A percentile compares a stretch with the other conserved stretches of the same genome.
Conservation (phyloP, 2,329 filamentous ascomycete genomes). For the Hymenoscyphus fructigenus region DNA sequence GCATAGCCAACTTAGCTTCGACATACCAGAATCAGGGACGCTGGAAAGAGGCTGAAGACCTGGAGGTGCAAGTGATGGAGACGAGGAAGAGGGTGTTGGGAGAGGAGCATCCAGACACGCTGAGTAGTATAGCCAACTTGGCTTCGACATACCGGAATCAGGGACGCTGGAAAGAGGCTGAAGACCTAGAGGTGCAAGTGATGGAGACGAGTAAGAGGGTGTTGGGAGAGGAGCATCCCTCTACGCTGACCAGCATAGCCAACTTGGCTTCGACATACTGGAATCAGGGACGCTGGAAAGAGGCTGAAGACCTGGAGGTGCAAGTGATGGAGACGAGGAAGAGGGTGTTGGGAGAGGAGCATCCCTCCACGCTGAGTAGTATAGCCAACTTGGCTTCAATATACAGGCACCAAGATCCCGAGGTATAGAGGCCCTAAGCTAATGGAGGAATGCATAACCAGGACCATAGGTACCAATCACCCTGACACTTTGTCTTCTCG, state of each 20-base stretch:
- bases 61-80: no score
- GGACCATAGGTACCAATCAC: neutral
- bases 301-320: no score
- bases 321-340: slow-evolving; percentile 5
- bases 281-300: no score
- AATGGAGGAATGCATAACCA: neutral
- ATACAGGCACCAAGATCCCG: neutral
- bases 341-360: neutral
- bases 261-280: slow-evolving; percentile 5
- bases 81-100: no score
- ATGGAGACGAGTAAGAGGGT: slow-evolving; percentile 1
- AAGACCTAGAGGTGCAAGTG: no score
- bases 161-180: no score
- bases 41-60: no score
- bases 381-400: slow-evolving; percentile 1
- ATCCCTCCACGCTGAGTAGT: neutral
- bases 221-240: neutral
- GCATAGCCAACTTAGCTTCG: no score
- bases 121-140: no score
- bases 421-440: neutral
- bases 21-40: no score
- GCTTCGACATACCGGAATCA: no score
- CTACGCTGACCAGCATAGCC: neutral
- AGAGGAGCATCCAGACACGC: no score
- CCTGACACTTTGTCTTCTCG: slow-evolving; percentile 3